phyloP scores from a whole-genome alignment of 768 basidiomycete genomes.

The Cubamyces lactineus region DNA sequence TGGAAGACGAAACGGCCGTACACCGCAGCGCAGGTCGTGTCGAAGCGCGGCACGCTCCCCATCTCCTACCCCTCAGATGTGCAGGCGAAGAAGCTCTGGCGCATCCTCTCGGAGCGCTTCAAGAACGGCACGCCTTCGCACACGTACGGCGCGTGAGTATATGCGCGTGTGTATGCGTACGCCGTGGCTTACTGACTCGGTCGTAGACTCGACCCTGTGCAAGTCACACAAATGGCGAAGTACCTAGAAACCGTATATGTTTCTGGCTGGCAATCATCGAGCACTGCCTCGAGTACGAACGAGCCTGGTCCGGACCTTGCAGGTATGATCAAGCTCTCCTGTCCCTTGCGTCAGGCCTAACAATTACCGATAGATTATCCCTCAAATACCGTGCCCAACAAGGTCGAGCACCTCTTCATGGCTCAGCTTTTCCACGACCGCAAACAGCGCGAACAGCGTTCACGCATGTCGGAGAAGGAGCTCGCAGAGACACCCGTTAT shows the following conservation, averaged over 20 bases:
- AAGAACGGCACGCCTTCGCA: constrained; percentile 81
- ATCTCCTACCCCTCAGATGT: constrained; percentile 86
- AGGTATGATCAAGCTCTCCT: constrained; percentile 50
- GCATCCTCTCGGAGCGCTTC: constrained; percentile 73
- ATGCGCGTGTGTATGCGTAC: neutral
- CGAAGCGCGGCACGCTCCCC: constrained; percentile 87
- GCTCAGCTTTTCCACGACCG: constrained; percentile 99
- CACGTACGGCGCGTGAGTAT: constrained; percentile 96
- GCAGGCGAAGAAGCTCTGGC: constrained; percentile 86
- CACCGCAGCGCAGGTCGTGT: constrained; percentile 89
- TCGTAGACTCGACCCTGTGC: constrained; percentile 92
- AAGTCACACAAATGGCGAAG: constrained; percentile 98
- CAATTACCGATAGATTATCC: constrained; percentile 76
- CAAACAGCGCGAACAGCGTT: constrained; percentile 86
- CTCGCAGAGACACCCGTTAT: constrained; percentile 69
- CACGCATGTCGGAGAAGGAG: constrained; percentile 68
- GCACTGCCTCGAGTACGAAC: constrained; percentile 90
- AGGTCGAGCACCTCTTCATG: constrained; percentile 97
- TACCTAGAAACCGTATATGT: constrained; percentile 99
- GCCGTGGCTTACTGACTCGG: too few relatives aligned
- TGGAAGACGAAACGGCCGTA: constrained; percentile 88
- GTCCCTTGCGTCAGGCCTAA: neutral
- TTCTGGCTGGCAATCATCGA: constrained; percentile 94
- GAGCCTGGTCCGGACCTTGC: constrained; percentile 99
- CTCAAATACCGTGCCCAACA: constrained; percentile 97